A percentile compares a stretch with the other conserved stretches of the same genome.
phyloP scores from a whole-genome alignment of 208 protist genomes.

The Strigomonas culicis region DNA sequence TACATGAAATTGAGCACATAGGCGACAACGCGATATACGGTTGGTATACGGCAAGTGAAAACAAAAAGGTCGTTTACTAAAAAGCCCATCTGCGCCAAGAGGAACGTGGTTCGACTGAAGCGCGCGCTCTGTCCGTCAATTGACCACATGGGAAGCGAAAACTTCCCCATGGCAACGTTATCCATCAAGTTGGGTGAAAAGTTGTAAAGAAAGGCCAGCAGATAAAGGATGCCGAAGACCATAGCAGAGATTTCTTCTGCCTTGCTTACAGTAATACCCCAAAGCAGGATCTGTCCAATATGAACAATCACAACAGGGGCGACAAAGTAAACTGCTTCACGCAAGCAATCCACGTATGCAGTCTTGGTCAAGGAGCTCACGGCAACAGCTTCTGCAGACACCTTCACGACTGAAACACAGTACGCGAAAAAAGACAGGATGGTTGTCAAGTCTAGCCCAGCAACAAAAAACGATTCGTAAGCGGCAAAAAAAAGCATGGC shows the following conservation, averaged over 20 bases:
- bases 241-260: constrained; percentile 46
- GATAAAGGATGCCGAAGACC: constrained; percentile 57
- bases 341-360: constrained; percentile 63
- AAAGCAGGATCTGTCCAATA: constrained; percentile 9
- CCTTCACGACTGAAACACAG: constrained; percentile 32
- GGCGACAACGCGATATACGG: constrained; percentile 53
- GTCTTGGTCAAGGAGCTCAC: constrained; percentile 29
- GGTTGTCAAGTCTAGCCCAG: constrained; percentile 51
- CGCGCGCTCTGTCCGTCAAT: constrained; percentile 18
- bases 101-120: constrained; percentile 19
- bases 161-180: constrained; percentile 73
- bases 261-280: not conserved
- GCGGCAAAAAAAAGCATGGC: constrained; percentile 58
- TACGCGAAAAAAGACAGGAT: constrained; percentile 63
- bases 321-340: constrained; percentile 45
- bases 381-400: constrained; percentile 35
- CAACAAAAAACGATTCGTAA: constrained; percentile 56
- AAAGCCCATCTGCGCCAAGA: constrained; percentile 46
- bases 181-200: constrained; percentile 81
- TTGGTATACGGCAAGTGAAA: constrained; percentile 72
- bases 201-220: constrained; percentile 59
- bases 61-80: constrained; percentile 82
- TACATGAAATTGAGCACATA: constrained; percentile 37
- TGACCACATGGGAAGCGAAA: constrained; percentile 55
- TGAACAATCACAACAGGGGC: constrained; percentile 22